Evolutionary conservation across 1,284 basidiomycete species (phyloP).

Genomic region (Volvariella surrecta): DNA sequence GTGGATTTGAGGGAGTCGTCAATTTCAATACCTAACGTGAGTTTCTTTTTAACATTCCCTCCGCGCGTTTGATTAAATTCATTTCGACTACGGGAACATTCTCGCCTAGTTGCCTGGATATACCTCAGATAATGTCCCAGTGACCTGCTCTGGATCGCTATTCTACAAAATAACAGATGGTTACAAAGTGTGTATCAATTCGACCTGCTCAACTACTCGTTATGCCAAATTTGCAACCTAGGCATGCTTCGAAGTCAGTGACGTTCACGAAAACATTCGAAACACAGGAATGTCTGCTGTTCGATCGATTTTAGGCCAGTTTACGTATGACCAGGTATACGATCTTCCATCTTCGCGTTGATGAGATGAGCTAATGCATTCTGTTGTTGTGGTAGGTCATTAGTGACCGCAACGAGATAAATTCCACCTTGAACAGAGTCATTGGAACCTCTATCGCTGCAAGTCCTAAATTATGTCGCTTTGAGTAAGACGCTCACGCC

Average conservation of each 20-base stretch:
- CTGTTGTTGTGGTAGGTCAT: conserved; percentile 38
- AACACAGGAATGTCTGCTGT: conserved; percentile 44
- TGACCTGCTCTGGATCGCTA: conserved; percentile 39
- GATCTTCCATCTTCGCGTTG: neutral
- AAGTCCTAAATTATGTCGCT: conserved; percentile 6
- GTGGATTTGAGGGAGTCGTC: conserved; percentile 43
- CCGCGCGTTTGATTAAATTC: too few species aligned
- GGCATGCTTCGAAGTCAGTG: conserved; percentile 39
- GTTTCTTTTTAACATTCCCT: neutral
- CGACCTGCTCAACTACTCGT: neutral
- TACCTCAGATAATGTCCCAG: conserved; percentile 45
- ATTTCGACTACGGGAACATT: neutral
- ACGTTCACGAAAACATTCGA: conserved; percentile 36
- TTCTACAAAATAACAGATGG: conserved; percentile 41
- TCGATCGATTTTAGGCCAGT: conserved; percentile 39
- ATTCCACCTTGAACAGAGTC: conserved; percentile 33
- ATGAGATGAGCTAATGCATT: neutral
- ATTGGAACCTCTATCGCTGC: conserved; percentile 40
- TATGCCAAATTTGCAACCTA: conserved; percentile 4
- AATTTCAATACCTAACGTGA: conserved; percentile 32
- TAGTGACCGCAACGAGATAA: conserved; percentile 41
- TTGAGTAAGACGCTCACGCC: neutral
- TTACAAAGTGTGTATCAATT: conserved; percentile 26
- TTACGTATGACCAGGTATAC: conserved; percentile 33
- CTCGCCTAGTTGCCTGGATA: conserved; percentile 31